A percentile compares a stretch with the other conserved stretches of the same genome.
Conservation (phyloP, 2,329 filamentous ascomycete genomes). For the Aspergillus aculeatus region DNA sequence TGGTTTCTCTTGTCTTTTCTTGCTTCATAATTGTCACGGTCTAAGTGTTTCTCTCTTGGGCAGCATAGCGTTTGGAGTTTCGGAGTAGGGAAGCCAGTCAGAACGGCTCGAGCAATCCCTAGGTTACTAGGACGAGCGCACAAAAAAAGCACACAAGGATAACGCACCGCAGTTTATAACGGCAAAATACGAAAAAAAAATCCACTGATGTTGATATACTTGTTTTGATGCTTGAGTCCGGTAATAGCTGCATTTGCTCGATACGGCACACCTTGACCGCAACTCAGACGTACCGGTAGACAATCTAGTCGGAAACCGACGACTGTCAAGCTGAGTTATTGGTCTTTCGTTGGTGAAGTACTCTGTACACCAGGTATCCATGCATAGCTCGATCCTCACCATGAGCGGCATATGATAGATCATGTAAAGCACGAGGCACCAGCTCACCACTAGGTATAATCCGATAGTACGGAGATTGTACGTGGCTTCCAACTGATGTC, state of each 20-base stretch:
- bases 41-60: constrained; percentile 19
- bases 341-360: neutral
- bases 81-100: constrained; percentile 25
- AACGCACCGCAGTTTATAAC: constrained; percentile 14
- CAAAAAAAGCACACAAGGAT: constrained; percentile 14
- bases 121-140: constrained; percentile 14
- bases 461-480: neutral
- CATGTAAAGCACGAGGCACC: neutral
- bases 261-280: neutral
- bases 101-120: constrained; percentile 13
- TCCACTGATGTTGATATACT: constrained; percentile 11
- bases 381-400: neutral
- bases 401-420: neutral
- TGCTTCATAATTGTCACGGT: constrained; percentile 20
- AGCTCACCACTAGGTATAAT: neutral
- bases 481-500: too few species aligned
- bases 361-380: neutral
- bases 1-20: constrained; percentile 24
- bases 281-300: neutral
- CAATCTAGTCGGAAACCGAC: neutral
- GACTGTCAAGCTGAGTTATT: too few species aligned
- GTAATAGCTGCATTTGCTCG: neutral
- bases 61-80: constrained; percentile 46
- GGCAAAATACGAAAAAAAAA: constrained; percentile 18
- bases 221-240: neutral